Evolutionary conservation across 306 rosid genomes (phyloP).

Genomic region (Senna siamea): DNA sequence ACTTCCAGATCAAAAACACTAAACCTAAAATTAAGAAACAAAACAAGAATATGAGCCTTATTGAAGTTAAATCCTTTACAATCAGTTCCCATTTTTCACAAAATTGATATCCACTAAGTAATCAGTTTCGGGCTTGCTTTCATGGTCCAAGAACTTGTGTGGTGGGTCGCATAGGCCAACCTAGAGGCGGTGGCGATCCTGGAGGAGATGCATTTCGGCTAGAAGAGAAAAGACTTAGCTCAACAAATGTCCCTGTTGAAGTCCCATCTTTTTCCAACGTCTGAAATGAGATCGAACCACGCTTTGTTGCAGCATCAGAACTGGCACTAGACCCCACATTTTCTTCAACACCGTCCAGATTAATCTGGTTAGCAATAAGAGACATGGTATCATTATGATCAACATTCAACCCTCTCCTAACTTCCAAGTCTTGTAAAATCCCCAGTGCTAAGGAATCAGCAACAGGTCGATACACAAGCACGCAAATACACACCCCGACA

Average conservation of each 20-base stretch:
- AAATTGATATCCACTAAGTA: conserved; percentile 60
- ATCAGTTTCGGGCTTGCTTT: conserved; percentile 42
- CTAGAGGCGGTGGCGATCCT: conserved; percentile 80
- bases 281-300: conserved; percentile 91
- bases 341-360: conserved; percentile 56
- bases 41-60: conserved; percentile 56
- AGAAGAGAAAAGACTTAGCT: conserved; percentile 93
- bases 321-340: conserved; percentile 61
- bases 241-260: conserved; percentile 79
- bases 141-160: conserved; percentile 51
- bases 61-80: conserved; percentile 73
- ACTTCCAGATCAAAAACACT: conserved; percentile 40
- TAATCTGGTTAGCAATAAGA: conserved; percentile 82
- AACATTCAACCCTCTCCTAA: conserved; percentile 59
- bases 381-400: conserved; percentile 74
- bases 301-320: conserved; percentile 76
- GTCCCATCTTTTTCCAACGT: conserved; percentile 66
- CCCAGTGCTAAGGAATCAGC: conserved; percentile 95
- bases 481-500: conserved; percentile 83
- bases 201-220: conserved; percentile 70
- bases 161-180: conserved; percentile 86
- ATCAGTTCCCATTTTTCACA: conserved; percentile 64
- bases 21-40: conserved; percentile 46
- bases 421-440: conserved; percentile 75
- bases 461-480: conserved; percentile 89